A percentile compares a stretch with the other conserved stretches of the same genome.
Evolutionary conservation across 441 rosid genomes (phyloP).

Genomic region (Metrosideros polymorpha): DNA sequence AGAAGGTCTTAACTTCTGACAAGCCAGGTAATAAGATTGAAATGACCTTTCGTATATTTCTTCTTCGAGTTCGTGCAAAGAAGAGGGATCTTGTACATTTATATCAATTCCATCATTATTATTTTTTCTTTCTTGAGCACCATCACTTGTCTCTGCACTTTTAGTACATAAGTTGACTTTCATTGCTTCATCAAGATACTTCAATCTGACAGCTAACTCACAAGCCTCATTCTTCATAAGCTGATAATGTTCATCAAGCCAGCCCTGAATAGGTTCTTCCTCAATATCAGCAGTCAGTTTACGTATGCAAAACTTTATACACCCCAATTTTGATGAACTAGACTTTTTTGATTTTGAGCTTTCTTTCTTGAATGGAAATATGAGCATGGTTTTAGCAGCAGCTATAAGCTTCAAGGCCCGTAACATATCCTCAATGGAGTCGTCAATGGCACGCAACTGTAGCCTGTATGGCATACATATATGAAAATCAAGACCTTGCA

Average conservation of each 20-base stretch:
- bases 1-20: constrained; percentile 62
- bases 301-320: constrained; percentile 69
- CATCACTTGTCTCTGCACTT: constrained; percentile 52
- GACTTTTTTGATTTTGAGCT: constrained; percentile 67
- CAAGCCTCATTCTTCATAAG: constrained; percentile 81
- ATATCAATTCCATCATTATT: constrained; percentile 54
- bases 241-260: constrained; percentile 98
- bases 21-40: constrained; percentile 81
- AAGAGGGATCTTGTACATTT: constrained; percentile 52
- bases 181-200: constrained; percentile 68
- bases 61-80: constrained; percentile 56
- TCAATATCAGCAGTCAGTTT: constrained; percentile 86
- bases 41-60: constrained; percentile 68
- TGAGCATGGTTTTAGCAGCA: constrained; percentile 59
- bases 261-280: constrained; percentile 99
- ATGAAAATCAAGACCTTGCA: constrained; percentile 94
- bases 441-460: constrained; percentile 97
- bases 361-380: constrained; percentile 54
- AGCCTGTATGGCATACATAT: constrained; percentile 89
- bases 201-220: constrained; percentile 92
- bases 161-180: constrained; percentile 34
- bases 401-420: constrained; percentile 75
- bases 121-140: constrained; percentile 37
- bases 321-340: constrained; percentile 59
- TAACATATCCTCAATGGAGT: constrained; percentile 93